Conservation (phyloP, 1,139 yeast genomes). For the Hemisphaericaspora subhashii region DNA sequence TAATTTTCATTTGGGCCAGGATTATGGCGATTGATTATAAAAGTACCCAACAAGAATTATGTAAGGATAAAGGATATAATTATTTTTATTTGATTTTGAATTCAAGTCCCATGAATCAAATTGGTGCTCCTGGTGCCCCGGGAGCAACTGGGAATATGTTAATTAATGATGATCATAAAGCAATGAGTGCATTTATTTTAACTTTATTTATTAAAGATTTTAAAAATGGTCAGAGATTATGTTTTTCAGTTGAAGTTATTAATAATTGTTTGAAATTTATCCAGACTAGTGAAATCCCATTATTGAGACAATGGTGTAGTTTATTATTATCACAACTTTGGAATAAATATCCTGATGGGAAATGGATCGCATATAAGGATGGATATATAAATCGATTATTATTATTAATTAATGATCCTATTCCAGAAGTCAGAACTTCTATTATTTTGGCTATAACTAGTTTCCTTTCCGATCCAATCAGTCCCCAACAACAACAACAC, state of each 20-base stretch:
- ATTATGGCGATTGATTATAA: constrained; percentile 93
- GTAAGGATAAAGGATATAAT: constrained; percentile 87
- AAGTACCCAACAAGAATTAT: constrained; percentile 86
- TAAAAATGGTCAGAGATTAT: constrained; percentile 75
- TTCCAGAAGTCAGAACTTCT: constrained; percentile 93
- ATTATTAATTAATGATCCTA: constrained; percentile 73
- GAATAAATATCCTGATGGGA: constrained; percentile 73
- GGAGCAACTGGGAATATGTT: constrained; percentile 28
- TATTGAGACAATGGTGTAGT: constrained; percentile 90
- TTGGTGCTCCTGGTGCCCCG: constrained; percentile 30
- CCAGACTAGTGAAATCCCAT: constrained; percentile 75
- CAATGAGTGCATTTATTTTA: constrained; percentile 91
- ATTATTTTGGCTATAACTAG: constrained; percentile 72
- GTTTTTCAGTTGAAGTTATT: constrained; percentile 73
- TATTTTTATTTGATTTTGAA: constrained; percentile 78
- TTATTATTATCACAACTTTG: constrained; percentile 77
- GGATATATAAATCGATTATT: constrained; percentile 60
- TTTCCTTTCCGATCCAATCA: constrained; percentile 30
- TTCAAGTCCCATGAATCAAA: constrained; percentile 28
- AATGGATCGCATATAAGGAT: constrained; percentile 67
- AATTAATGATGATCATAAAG: constrained; percentile 79
- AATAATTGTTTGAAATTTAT: constrained; percentile 67
- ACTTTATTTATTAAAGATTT: constrained; percentile 81
- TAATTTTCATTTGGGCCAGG: constrained; percentile 96
- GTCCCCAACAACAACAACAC: constrained; percentile 22